Evolutionary conservation across 352 stramenopile genomes (phyloP).

Genomic region (Phytophthora uliginosa): DNA sequence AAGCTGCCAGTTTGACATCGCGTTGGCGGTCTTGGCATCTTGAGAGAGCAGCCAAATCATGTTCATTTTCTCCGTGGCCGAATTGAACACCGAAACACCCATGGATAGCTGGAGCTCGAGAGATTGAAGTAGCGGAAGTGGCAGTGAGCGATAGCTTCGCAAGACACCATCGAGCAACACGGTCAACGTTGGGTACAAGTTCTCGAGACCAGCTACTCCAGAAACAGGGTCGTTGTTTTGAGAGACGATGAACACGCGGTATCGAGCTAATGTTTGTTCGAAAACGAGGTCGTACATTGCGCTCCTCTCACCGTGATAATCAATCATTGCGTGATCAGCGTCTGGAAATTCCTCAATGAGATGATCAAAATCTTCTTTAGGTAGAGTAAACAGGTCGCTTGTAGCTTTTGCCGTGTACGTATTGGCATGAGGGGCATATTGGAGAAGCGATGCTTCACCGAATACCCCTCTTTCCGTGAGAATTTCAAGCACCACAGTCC

Average conservation of each 20-base stretch:
- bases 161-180: slow-evolving; percentile 72
- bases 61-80: slow-evolving; percentile 69
- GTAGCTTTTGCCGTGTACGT: slow-evolving; percentile 78
- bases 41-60: slow-evolving; percentile 71
- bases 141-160: slow-evolving; percentile 70
- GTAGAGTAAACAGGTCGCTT: slow-evolving; percentile 82
- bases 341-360: slow-evolving; percentile 87
- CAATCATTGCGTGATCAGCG: slow-evolving; percentile 64
- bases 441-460: slow-evolving; percentile 72
- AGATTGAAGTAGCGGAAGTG: slow-evolving; percentile 61
- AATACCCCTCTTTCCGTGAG: slow-evolving; percentile 77
- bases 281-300: slow-evolving; percentile 75
- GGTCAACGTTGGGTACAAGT: slow-evolving; percentile 75
- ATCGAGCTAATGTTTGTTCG: slow-evolving; percentile 74
- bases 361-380: slow-evolving; percentile 84
- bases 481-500: slow-evolving; percentile 82
- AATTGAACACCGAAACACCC: slow-evolving; percentile 85
- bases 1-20: slow-evolving; percentile 30
- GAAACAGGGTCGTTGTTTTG: slow-evolving; percentile 68
- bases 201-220: slow-evolving; percentile 64
- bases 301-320: slow-evolving; percentile 72
- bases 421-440: slow-evolving; percentile 82
- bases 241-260: slow-evolving; percentile 69
- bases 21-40: slow-evolving; percentile 22
- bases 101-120: slow-evolving; percentile 81